Evolutionary conservation across 2,329 filamentous ascomycete species (phyloP).

Genomic region (Aspergillus caelatus): DNA sequence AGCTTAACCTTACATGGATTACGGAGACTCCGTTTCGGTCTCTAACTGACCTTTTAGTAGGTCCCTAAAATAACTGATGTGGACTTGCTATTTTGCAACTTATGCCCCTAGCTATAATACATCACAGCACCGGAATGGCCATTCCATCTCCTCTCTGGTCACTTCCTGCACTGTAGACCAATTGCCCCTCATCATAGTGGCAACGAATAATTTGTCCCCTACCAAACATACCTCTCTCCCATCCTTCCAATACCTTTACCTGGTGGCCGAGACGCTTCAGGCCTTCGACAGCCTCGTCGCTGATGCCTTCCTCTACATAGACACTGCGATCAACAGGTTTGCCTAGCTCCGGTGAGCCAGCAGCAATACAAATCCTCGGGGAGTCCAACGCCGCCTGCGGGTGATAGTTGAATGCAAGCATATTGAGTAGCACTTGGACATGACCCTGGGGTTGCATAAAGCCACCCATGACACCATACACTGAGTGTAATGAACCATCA

Average conservation of each 20-base stretch:
- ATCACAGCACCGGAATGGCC: conserved; percentile 53
- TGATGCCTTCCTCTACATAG: conserved; percentile 81
- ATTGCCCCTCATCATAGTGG: conserved; percentile 72
- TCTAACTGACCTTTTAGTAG: no score
- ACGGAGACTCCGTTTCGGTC: no score
- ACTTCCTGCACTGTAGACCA: conserved; percentile 85
- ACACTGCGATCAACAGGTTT: conserved; percentile 66
- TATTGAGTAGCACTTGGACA: conserved; percentile 87
- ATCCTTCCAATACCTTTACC: conserved; percentile 68
- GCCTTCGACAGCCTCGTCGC: conserved; percentile 66
- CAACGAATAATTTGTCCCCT: conserved; percentile 83
- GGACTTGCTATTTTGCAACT: no score
- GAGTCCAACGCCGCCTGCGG: conserved; percentile 90
- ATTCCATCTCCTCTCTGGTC: conserved; percentile 84
- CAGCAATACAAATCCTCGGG: conserved; percentile 84
- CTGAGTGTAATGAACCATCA: conserved; percentile 76
- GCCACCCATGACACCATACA: conserved; percentile 96
- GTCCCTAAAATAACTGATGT: no score
- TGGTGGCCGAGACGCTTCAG: conserved; percentile 72
- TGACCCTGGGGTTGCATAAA: conserved; percentile 99
- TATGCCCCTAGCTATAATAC: background rate
- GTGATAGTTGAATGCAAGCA: conserved; percentile 77
- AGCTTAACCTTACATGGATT: no score
- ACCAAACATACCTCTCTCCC: conserved; percentile 72
- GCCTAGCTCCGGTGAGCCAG: conserved; percentile 66